Evolutionary conservation across 2,329 filamentous ascomycete genomes (phyloP).

Genomic region (Aspergillus latus): DNA sequence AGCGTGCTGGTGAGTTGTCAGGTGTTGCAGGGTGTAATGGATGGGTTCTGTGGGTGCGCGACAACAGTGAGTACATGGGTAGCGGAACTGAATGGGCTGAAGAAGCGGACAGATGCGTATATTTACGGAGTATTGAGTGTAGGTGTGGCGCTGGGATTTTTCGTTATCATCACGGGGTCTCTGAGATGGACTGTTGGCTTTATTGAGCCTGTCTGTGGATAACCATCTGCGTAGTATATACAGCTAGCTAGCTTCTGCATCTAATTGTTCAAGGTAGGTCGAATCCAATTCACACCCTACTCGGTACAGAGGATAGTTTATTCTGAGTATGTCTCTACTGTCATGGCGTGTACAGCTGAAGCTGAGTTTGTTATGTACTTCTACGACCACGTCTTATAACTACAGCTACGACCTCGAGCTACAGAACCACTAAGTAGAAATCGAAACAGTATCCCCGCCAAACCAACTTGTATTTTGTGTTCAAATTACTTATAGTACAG

Average conservation of each 20-base stretch:
- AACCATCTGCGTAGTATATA: conserved; percentile 1
- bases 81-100: conserved; percentile 57
- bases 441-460: conserved; percentile 29
- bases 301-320: no score
- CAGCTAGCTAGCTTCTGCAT: background rate
- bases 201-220: conserved; percentile 33
- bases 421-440: background rate
- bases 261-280: no score
- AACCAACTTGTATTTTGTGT: conserved; percentile 29
- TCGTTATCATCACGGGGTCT: conserved; percentile 58
- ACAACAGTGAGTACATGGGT: conserved; percentile 70
- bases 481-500: conserved; percentile 43
- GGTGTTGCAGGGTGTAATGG: conserved; percentile 64
- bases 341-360: no score
- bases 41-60: conserved; percentile 67
- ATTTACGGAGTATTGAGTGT: conserved; percentile 54
- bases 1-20: conserved; percentile 58
- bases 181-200: conserved; percentile 54
- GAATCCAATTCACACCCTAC: no score
- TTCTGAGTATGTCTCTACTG: no score
- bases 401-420: background rate
- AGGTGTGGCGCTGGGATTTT: conserved; percentile 46
- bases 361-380: no score
- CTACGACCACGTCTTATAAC: background rate
- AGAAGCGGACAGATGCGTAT: conserved; percentile 60